These are phyloP conservation scores for Triangularia verruculosa DNA, from an alignment of 2,329 filamentous ascomycete species.

Conservation along the genomic window DNA sequence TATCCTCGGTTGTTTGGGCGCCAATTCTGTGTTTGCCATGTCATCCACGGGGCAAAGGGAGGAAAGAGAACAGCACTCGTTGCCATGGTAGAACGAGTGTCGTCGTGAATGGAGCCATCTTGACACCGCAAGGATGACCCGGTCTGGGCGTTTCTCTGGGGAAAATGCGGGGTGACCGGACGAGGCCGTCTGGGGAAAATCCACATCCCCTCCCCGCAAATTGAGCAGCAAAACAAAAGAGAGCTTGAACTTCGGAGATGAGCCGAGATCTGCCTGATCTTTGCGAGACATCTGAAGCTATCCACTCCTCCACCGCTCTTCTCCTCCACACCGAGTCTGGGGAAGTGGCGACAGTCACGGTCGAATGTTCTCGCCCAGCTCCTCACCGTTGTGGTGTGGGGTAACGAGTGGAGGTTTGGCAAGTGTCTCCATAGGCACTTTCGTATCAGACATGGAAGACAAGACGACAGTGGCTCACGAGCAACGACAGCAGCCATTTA, in stretches of 20 bases:
- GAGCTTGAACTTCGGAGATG: slow-evolving; percentile 1
- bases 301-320: background rate
- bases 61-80: background rate
- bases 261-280: background rate
- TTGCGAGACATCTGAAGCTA: background rate
- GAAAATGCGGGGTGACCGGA: slow-evolving; percentile 3
- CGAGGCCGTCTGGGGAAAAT: background rate
- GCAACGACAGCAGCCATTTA: background rate
- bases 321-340: slow-evolving; percentile 3
- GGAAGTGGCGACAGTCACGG: slow-evolving; percentile 6
- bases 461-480: no score
- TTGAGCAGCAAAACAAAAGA: background rate
- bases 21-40: background rate
- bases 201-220: background rate
- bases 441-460: no score
- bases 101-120: background rate
- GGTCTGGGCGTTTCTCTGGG: slow-evolving; percentile 4
- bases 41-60: background rate
- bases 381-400: background rate
- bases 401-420: background rate
- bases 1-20: background rate
- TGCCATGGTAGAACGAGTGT: background rate
- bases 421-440: background rate
- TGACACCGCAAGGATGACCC: background rate
- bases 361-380: background rate